Evolutionary conservation across 495 filamentous ascomycete species (phyloP).

Genomic region (Penicillium verhagenii): DNA sequence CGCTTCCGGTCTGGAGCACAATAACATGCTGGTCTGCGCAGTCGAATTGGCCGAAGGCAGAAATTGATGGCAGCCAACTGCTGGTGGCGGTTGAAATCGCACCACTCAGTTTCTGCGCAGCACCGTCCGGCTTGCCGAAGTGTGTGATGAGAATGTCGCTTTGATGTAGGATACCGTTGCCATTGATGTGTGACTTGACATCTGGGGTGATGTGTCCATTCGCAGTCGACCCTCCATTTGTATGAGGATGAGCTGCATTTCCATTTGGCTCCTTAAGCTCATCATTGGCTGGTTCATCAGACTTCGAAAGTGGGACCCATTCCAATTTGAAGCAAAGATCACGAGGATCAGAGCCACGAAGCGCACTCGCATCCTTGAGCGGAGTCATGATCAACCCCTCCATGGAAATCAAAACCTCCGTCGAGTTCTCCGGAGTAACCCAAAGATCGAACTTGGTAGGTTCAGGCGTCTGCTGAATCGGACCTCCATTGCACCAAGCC

Average conservation of each 20-base stretch:
- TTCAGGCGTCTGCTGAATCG: slow-evolving; percentile 21
- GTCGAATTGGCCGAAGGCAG: slow-evolving; percentile 7
- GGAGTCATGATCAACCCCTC: slow-evolving; percentile 36
- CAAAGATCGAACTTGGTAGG: slow-evolving; percentile 37
- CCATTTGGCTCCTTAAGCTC: slow-evolving; percentile 6
- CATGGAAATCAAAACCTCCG: slow-evolving; percentile 28
- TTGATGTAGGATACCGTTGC: slow-evolving; percentile 6
- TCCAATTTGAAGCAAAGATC: slow-evolving; percentile 37
- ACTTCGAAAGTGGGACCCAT: slow-evolving; percentile 26
- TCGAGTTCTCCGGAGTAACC: slow-evolving; percentile 21
- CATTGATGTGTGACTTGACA: slow-evolving; percentile 7
- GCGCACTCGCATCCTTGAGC: slow-evolving; percentile 21
- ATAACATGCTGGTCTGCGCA: slow-evolving; percentile 19
- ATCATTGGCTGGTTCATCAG: not conserved
- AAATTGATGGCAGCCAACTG: slow-evolving; percentile 16
- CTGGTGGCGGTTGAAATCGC: slow-evolving; percentile 1
- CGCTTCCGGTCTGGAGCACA: slow-evolving; percentile 18
- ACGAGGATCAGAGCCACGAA: slow-evolving; percentile 8
- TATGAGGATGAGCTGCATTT: not conserved
- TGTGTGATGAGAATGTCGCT: slow-evolving; percentile 17
- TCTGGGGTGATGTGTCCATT: slow-evolving; percentile 5
- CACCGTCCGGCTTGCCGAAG: slow-evolving; percentile 16
- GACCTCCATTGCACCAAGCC: slow-evolving; percentile 32
- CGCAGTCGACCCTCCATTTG: not conserved
- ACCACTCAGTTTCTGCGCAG: slow-evolving; percentile 12